Conservation (phyloP, 495 filamentous ascomycete genomes). For the Aspergillus taichungensis region DNA sequence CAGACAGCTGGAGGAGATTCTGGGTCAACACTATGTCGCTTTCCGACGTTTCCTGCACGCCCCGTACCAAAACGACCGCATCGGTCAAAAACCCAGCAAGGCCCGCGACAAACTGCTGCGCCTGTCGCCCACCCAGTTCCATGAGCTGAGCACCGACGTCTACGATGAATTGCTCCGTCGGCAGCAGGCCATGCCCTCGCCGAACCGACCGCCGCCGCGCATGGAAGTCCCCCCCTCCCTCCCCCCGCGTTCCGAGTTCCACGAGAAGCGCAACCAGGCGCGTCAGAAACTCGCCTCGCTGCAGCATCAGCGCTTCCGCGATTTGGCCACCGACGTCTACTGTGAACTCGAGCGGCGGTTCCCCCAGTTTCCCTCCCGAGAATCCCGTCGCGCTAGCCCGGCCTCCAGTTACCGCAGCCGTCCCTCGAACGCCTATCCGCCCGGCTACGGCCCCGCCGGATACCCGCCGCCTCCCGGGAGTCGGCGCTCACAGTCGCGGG, state of each 20-base stretch:
- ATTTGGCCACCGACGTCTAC: slow-evolving; percentile 91
- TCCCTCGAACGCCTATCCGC: slow-evolving; percentile 41
- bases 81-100: slow-evolving; percentile 67
- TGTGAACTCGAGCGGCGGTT: slow-evolving; percentile 88
- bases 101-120: slow-evolving; percentile 89
- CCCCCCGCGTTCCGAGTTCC: slow-evolving; percentile 75
- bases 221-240: slow-evolving; percentile 58
- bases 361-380: slow-evolving; percentile 63
- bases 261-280: slow-evolving; percentile 94
- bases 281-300: slow-evolving; percentile 87
- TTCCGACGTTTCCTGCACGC: slow-evolving; percentile 66
- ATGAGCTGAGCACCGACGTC: slow-evolving; percentile 94
- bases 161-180: slow-evolving; percentile 90
- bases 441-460: slow-evolving; percentile 21
- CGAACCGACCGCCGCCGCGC: slow-evolving; percentile 43
- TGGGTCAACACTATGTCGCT: slow-evolving; percentile 74
- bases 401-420: slow-evolving; percentile 48
- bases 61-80: slow-evolving; percentile 63
- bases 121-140: slow-evolving; percentile 84
- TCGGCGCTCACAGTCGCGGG: slow-evolving; percentile 34
- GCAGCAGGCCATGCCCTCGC: slow-evolving; percentile 54
- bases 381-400: slow-evolving; percentile 62
- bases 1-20: slow-evolving; percentile 52
- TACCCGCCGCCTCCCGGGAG: slow-evolving; percentile 27
- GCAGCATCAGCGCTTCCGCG: slow-evolving; percentile 72